Conservation (phyloP, 2,329 filamentous ascomycete genomes). For the Aspergillus arachidicola region DNA sequence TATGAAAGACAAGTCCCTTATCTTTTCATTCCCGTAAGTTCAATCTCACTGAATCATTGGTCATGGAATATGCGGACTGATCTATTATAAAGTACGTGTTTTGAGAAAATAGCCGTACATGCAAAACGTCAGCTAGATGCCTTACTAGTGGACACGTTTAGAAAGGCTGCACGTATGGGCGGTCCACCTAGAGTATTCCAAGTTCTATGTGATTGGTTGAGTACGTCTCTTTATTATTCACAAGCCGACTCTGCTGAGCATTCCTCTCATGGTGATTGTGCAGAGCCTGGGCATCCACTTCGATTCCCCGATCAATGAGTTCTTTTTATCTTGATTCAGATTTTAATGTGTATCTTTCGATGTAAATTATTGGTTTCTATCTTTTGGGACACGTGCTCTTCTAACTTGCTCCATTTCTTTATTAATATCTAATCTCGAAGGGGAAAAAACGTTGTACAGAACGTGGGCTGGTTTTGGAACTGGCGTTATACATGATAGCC, state of each 20-base stretch:
- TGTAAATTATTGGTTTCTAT: not conserved
- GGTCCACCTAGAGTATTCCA: not conserved
- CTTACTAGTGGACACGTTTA: not conserved
- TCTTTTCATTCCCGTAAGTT: conserved; percentile 73
- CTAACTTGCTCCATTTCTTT: not conserved
- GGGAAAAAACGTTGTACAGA: not conserved
- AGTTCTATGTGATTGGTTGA: not conserved
- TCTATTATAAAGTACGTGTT: conserved; percentile 33
- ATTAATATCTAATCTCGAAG: not conserved
- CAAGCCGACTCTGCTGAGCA: not conserved
- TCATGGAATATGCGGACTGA: conserved; percentile 6
- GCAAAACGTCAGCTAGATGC: not conserved
- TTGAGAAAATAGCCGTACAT: conserved; percentile 22
- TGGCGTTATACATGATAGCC: not conserved
- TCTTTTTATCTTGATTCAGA: not conserved
- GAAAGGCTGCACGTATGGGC: not conserved
- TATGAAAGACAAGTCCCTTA: conserved; percentile 81
- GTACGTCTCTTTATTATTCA: not conserved
- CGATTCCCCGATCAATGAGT: not conserved
- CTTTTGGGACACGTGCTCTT: not conserved
- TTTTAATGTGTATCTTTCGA: not conserved
- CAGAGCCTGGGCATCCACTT: not conserved
- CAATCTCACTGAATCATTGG: too few relatives aligned
- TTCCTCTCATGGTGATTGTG: not conserved
- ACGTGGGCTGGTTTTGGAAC: not conserved